Conservation (phyloP, 1,284 basidiomycete genomes). For the Naganishia sp. region DNA sequence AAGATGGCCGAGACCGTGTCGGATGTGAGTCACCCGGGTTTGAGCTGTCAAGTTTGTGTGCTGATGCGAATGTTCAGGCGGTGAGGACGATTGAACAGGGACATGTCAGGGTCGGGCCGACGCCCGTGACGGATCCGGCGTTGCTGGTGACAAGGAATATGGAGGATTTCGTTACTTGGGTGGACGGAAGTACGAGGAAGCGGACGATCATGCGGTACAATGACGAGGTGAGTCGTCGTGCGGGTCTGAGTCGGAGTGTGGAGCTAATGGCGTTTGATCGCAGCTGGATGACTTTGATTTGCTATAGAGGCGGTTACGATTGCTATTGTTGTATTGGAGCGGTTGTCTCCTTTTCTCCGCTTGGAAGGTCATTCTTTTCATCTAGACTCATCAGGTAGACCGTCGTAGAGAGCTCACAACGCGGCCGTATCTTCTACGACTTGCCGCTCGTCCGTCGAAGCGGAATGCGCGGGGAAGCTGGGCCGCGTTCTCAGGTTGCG, state of each 20-base stretch:
- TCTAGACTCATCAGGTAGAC: too few species aligned
- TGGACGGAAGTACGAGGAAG: constrained; percentile 96
- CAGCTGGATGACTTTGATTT: constrained; percentile 90
- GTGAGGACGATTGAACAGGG: constrained; percentile 98
- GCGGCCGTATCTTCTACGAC: too few species aligned
- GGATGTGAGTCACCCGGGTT: constrained; percentile 62
- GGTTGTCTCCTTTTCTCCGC: too few species aligned
- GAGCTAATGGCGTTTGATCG: constrained; percentile 29
- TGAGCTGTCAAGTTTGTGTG: background rate
- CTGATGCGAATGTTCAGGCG: constrained; percentile 58
- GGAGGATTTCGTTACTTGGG: constrained; percentile 99
- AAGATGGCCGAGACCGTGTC: constrained; percentile 97
- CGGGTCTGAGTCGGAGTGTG: background rate
- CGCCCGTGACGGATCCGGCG: constrained; percentile 94
- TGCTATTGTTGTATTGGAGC: too few species aligned
- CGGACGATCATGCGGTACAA: constrained; percentile 95
- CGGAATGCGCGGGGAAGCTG: too few species aligned
- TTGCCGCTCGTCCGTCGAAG: too few species aligned
- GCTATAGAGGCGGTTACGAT: constrained; percentile 56
- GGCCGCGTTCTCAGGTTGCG: too few species aligned
- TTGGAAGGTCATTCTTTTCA: too few species aligned
- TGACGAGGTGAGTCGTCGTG: constrained; percentile 71
- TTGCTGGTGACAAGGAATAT: constrained; percentile 95
- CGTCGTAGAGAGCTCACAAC: too few species aligned
- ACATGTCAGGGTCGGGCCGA: constrained; percentile 93